Evolutionary conservation across 805 yeast species (phyloP), one percentile per base, ranked within the genome.

Genomic region (Metschnikowia kunwiensis): DNA sequence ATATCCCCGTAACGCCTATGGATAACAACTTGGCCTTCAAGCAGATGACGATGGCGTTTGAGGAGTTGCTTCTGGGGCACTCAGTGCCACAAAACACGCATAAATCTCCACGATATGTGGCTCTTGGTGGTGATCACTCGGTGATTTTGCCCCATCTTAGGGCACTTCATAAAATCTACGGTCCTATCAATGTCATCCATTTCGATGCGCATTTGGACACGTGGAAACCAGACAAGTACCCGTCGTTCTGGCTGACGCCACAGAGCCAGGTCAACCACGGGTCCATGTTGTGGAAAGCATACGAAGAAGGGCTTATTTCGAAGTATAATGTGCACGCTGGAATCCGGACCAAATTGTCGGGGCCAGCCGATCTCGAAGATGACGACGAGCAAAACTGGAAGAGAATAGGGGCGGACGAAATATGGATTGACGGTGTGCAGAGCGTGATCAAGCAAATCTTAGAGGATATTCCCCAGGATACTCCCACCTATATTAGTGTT

Each of bases 131-230:
- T 27, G 95, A 86, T 54, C 95, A 86, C 58, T 78, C 88, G 2
- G 75, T 86, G 21, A 69, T 82, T 27, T 65, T 85, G 34, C 88
- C 91, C 2, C 86, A 82, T 44, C 59, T 84, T 41, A 68, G 94
- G 47, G 81, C 86, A 0, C 65, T 82, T 38, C 56, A 74, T 42
- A 63, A 74, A 34, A 51, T 73, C 14, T 75, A 85, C 51, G 93
- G 91, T 1, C 77, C 77, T 13, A 60, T 86, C 32, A 77, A 86
- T 15, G 78, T 86, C 24, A 75, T 86, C 38, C 95, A 86, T 59
- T 83, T 86, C 49, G 95, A 86, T 54, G 91, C 93, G 10, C 94
- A 85, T 61, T 69, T 85, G 47, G 94, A 86, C 57, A 85, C 94
- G 5, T 75, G 88, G 91, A 57, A 78, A 44, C 93, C 94, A 8